Conservation (phyloP, 768 basidiomycete species). For the Kwoniella botswanensis region DNA sequence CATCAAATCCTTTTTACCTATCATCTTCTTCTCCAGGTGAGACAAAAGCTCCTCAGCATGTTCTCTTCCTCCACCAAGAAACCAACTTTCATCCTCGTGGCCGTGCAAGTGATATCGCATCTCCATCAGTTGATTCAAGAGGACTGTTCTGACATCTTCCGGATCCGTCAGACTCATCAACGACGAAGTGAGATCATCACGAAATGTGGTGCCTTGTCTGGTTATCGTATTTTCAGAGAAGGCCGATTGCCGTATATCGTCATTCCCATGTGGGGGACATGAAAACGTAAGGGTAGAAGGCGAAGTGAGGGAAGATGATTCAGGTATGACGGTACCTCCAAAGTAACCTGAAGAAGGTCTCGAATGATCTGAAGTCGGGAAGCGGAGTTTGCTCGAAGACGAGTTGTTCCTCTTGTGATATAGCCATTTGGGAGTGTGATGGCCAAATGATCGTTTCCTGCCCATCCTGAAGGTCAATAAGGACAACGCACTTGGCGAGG, state of each 20-base stretch:
- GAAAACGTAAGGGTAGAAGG: slow-evolving; percentile 2
- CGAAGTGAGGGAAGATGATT: slow-evolving; percentile 6
- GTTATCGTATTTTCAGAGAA: neutral
- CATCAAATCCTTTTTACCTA: slow-evolving; percentile 41
- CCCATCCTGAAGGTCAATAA: slow-evolving; percentile 14
- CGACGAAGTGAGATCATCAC: slow-evolving; percentile 29
- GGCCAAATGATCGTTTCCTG: slow-evolving; percentile 3
- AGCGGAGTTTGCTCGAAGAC: slow-evolving; percentile 8
- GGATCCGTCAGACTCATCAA: slow-evolving; percentile 32
- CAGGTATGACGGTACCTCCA: neutral
- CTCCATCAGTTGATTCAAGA: slow-evolving; percentile 33
- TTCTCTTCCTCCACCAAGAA: slow-evolving; percentile 32
- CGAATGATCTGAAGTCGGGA: neutral
- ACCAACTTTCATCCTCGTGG: slow-evolving; percentile 32
- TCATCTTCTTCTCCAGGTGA: slow-evolving; percentile 27
- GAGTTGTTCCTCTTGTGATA: slow-evolving; percentile 16
- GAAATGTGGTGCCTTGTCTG: neutral
- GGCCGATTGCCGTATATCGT: neutral
- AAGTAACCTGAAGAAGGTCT: slow-evolving; percentile 9
- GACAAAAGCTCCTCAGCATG: slow-evolving; percentile 17
- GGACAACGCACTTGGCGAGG: neutral
- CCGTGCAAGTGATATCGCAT: slow-evolving; percentile 24
- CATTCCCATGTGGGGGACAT: neutral
- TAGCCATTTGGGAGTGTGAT: slow-evolving; percentile 13
- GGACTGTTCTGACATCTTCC: slow-evolving; percentile 26